Percentiles rank a stretch among this genome's conserved stretches.
Conservation (phyloP, 371 early-diverging fungal species). For the Apophysomyces elegans region DNA sequence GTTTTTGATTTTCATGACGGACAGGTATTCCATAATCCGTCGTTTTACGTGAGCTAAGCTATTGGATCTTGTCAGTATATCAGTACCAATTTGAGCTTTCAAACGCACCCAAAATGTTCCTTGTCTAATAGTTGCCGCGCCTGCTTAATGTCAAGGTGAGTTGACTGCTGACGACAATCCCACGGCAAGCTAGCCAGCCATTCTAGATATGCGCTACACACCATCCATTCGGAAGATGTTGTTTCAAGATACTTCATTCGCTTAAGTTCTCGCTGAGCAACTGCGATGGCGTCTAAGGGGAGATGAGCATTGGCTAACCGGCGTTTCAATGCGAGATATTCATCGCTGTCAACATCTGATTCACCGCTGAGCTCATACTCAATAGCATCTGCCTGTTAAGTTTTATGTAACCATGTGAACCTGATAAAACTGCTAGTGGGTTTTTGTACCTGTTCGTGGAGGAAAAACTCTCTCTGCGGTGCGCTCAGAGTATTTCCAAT, state of each 20-base stretch:
- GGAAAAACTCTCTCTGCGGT: conserved; percentile 82
- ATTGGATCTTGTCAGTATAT: background rate
- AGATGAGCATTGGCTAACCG: conserved; percentile 67
- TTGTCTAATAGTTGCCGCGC: conserved; percentile 73
- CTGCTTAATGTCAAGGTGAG: conserved; percentile 67
- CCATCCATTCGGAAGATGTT: conserved; percentile 79
- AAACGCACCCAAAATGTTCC: conserved; percentile 75
- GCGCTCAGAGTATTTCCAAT: conserved; percentile 78
- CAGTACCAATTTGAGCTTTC: background rate
- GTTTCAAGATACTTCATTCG: conserved; percentile 66
- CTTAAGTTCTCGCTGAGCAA: conserved; percentile 72
- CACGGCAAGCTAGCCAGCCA: conserved; percentile 82
- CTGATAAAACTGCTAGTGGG: background rate
- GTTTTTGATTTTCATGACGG: conserved; percentile 79
- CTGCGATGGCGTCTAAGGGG: conserved; percentile 67
- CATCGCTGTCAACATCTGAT: conserved; percentile 37
- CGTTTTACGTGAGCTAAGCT: conserved; percentile 79
- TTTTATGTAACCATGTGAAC: conserved; percentile 9
- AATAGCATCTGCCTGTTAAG: conserved; percentile 72
- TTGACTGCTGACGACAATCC: conserved; percentile 51
- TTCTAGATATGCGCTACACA: conserved; percentile 80
- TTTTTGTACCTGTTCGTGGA: conserved; percentile 75
- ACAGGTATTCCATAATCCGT: conserved; percentile 82
- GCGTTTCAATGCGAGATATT: conserved; percentile 62
- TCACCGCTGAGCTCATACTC: conserved; percentile 78